Percentiles rank a stretch among this genome's conserved stretches.
These are phyloP conservation scores for Botrytis elliptica DNA, from an alignment of 2,329 filamentous ascomycete species.

Conservation along the genomic window DNA sequence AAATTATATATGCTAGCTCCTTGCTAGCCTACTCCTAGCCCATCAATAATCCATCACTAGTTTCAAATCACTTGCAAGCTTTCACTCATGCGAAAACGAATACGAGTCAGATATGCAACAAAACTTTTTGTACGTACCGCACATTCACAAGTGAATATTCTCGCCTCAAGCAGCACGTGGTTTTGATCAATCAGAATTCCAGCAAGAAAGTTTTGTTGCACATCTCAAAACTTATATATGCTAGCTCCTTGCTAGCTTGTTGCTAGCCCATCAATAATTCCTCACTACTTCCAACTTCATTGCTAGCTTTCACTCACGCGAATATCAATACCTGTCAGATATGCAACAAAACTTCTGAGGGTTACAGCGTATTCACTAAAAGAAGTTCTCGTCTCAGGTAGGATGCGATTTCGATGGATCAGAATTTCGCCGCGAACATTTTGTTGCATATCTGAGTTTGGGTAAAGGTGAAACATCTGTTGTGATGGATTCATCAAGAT, in stretches of 20 bases:
- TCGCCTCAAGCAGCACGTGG: no score
- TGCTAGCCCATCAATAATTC: not conserved
- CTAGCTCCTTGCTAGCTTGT: not conserved
- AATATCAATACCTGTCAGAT: not conserved
- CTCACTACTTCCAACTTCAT: not conserved
- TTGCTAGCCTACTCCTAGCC: not conserved
- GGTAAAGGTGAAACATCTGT: not conserved
- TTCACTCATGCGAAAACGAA: not conserved
- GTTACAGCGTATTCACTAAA: not conserved
- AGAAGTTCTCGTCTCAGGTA: not conserved
- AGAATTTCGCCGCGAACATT: not conserved
- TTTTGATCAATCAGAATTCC: no score
- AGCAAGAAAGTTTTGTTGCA: no score
- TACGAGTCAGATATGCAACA: not conserved
- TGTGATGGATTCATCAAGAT: not conserved
- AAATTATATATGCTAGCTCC: not conserved
- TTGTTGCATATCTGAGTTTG: not conserved
- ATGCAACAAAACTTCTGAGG: not conserved
- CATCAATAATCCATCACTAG: not conserved
- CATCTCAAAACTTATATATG: not conserved
- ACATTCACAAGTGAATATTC: no score
- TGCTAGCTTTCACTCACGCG: not conserved
- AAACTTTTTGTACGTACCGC: no score
- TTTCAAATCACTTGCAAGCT: not conserved
- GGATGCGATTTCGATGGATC: not conserved